Percentiles rank a stretch among this genome's conserved stretches.
Evolutionary conservation across 768 basidiomycete genomes (phyloP).

Genomic region (Candolleomyces aberdarensis): DNA sequence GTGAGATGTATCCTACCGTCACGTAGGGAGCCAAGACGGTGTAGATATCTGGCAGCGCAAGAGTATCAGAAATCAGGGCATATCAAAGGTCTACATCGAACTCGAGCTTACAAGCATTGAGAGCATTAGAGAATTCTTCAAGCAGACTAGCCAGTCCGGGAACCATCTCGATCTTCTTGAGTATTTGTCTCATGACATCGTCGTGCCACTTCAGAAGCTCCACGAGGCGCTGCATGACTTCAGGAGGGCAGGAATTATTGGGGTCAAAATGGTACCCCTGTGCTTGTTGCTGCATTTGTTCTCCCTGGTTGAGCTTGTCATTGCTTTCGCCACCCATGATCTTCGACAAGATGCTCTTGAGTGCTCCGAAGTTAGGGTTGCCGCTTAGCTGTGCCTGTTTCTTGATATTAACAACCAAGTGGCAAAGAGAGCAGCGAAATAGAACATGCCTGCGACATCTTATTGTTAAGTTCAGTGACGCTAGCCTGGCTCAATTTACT

Average conservation of each 20-base stretch:
- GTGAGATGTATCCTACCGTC: constrained; percentile 35
- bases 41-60: constrained; percentile 46
- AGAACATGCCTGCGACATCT: constrained; percentile 39
- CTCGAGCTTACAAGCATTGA: constrained; percentile 59
- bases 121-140: constrained; percentile 58
- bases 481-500: constrained; percentile 60
- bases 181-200: constrained; percentile 48
- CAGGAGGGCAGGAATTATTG: constrained; percentile 57
- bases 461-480: constrained; percentile 53
- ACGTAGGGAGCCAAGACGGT: constrained; percentile 65
- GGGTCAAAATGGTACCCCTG: constrained; percentile 65
- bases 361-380: constrained; percentile 29
- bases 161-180: constrained; percentile 59
- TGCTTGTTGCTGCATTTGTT: constrained; percentile 50
- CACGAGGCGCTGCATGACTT: constrained; percentile 55
- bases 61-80: not conserved
- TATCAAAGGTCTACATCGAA: not conserved
- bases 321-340: constrained; percentile 47
- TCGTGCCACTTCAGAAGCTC: constrained; percentile 65
- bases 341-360: constrained; percentile 46
- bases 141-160: constrained; percentile 57
- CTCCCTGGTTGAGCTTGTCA: constrained; percentile 51
- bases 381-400: constrained; percentile 31
- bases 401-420: not conserved
- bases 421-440: too few relatives aligned